Base-by-base conservation (phyloP, 192 early-diverging fungal genomes). In the Backusella liffmaniae region DNA sequence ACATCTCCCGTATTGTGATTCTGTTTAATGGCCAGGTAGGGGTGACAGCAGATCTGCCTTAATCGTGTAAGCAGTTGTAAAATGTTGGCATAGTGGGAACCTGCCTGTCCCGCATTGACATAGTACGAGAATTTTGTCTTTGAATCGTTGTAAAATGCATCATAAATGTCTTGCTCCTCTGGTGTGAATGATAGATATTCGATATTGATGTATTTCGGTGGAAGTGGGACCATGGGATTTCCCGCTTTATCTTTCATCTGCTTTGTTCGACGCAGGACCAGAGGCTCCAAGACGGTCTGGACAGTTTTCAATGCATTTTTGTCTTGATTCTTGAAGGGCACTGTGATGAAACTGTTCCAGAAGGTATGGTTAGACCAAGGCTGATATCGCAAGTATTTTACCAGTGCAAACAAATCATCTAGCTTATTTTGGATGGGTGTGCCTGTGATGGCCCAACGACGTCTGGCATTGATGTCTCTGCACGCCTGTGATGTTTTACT, bases 361-460 rank as follows among this genome's bases (percentile, higher is more conserved):
- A 92, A 92, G n/a, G 83, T 83, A 69, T 85, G 89, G 69, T 92
- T 87, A 32, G 82, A 77, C 88, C 82, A 83, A n/a, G 82, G 82
- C n/a, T 83, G 79, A 32, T 68, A 79, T 10, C 89, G 87, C 8
- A 99, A 86, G 74, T 98, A 99, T 46, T 90, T 91, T 23, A 98
- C 86, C 18, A 97, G 81, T 6, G 92, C 90, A 83, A 88, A 97
- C 21, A 98, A 79, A 80, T 99, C 97, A 73, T 96, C 96, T 12
- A 95, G 81, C 10, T 91, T 83, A 56, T 83, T 83, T 68, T 88
- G 87, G 51, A 97, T 95, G 10, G 96, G 96, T 12, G 96, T 98
- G n/a, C 96, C 96, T 8, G 96, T 97, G 26, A 99, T 77, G 13
- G 92, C 95, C 97, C 97, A 99, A 21, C 95, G 85, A 15, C 92